phyloP scores from a whole-genome alignment of 2,329 filamentous ascomycete species.

The Dryadomyces sulphureus region DNA sequence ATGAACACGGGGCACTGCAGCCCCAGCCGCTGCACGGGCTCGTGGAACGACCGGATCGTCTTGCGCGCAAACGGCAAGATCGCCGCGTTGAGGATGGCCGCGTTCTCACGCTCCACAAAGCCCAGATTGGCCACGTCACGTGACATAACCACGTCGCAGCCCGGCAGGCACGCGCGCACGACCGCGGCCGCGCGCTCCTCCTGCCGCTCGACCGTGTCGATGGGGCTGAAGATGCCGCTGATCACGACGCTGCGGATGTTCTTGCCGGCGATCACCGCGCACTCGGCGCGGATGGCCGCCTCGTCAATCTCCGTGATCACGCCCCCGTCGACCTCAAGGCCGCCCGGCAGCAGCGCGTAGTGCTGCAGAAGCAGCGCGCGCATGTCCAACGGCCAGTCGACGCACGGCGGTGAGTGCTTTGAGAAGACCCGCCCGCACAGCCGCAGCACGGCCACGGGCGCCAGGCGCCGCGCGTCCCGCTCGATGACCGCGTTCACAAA shows the following conservation, averaged over 20 bases:
- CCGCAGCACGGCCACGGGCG: conserved; percentile 18
- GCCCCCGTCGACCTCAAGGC: conserved; percentile 34
- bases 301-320: conserved; percentile 42
- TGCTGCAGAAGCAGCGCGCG: conserved; percentile 27
- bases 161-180: conserved; percentile 25
- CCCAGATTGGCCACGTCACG: conserved; percentile 19
- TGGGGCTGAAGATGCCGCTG: conserved; percentile 41
- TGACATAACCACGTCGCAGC: conserved; percentile 15
- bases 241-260: conserved; percentile 29
- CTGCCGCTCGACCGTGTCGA: conserved; percentile 36
- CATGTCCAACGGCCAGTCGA: conserved; percentile 24
- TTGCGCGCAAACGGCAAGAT: conserved; percentile 30
- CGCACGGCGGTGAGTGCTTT: conserved; percentile 25
- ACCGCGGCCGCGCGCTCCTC: conserved; percentile 34
- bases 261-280: conserved; percentile 21
- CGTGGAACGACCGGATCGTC: conserved; percentile 29
- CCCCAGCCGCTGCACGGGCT: conserved; percentile 25
- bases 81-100: conserved; percentile 36
- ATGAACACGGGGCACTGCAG: conserved; percentile 27
- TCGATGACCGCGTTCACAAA: conserved; percentile 14
- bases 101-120: conserved; percentile 36
- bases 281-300: conserved; percentile 25
- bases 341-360: conserved; percentile 29
- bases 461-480: conserved; percentile 12
- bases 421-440: conserved; percentile 13